phyloP scores from a whole-genome alignment of 2,329 filamentous ascomycete species.

The Emmonsiellopsis sp. region DNA sequence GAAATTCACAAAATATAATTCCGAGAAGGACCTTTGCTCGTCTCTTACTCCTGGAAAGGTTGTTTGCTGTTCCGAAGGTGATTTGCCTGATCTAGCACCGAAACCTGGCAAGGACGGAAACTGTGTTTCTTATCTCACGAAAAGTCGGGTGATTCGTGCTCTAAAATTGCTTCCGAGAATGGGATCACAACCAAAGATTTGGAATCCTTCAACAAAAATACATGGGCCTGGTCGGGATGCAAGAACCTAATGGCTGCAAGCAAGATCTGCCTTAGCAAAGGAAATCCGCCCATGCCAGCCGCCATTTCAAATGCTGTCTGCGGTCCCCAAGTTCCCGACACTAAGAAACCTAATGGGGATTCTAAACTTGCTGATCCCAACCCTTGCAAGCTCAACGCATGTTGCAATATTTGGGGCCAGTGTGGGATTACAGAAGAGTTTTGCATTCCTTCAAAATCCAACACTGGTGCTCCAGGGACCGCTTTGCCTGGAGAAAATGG shows the following conservation, averaged over 20 bases:
- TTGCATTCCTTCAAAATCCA: constrained; percentile 22
- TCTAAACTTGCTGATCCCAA: constrained; percentile 33
- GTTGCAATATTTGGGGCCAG: constrained; percentile 36
- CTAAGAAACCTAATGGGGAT: constrained; percentile 22
- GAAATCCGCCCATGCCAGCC: constrained; percentile 34
- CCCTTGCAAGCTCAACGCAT: constrained; percentile 37
- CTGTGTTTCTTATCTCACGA: constrained; percentile 30
- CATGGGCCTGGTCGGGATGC: constrained; percentile 40
- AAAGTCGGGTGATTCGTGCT: constrained; percentile 28
- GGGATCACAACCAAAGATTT: constrained; percentile 31
- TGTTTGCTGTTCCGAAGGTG: constrained; percentile 31
- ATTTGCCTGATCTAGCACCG: constrained; percentile 27
- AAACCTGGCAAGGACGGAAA: constrained; percentile 26
- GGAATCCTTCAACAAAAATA: constrained; percentile 32
- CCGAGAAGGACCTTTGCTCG: constrained; percentile 16
- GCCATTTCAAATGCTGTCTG: constrained; percentile 32
- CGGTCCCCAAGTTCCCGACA: constrained; percentile 38
- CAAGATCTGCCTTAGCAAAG: constrained; percentile 34
- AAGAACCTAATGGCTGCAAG: constrained; percentile 18
- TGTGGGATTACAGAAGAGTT: constrained; percentile 39
- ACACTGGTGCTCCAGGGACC: constrained; percentile 29
- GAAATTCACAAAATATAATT: constrained; percentile 35
- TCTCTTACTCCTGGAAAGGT: constrained; percentile 24
- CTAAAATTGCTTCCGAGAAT: constrained; percentile 23
- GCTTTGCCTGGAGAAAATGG: constrained; percentile 22